Percentiles rank a stretch among this genome's conserved stretches.
phyloP scores from a whole-genome alignment of 2,329 filamentous ascomycete genomes.

The Fusarium graminum region DNA sequence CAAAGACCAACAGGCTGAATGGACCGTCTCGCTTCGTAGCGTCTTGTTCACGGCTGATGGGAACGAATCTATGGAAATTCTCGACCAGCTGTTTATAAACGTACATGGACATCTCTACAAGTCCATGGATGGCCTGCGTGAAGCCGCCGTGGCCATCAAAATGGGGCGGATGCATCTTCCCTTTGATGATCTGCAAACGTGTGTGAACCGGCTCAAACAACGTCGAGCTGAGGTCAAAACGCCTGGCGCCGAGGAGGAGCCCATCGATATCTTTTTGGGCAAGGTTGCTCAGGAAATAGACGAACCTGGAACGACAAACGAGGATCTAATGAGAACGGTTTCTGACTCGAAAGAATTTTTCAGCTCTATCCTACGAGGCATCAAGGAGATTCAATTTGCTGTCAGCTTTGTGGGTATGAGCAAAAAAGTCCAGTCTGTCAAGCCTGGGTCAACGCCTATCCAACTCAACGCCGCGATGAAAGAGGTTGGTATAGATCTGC shows the following conservation, averaged over 20 bases:
- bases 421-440: constrained; percentile 78
- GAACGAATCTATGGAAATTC: constrained; percentile 84
- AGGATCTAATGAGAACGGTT: constrained; percentile 82
- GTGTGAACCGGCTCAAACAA: constrained; percentile 68
- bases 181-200: constrained; percentile 83
- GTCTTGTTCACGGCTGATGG: constrained; percentile 90
- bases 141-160: constrained; percentile 91
- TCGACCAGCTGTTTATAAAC: constrained; percentile 90
- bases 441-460: constrained; percentile 76
- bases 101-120: constrained; percentile 92
- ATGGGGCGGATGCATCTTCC: constrained; percentile 91
- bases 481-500: constrained; percentile 92
- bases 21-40: constrained; percentile 89
- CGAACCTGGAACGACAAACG: constrained; percentile 72
- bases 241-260: constrained; percentile 59
- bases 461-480: constrained; percentile 93
- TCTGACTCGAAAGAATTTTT: constrained; percentile 94
- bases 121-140: constrained; percentile 85
- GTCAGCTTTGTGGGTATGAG: constrained; percentile 91
- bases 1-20: constrained; percentile 82
- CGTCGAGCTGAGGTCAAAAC: constrained; percentile 55
- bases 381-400: constrained; percentile 96
- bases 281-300: constrained; percentile 82
- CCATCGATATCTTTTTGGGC: constrained; percentile 74
- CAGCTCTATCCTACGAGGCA: constrained; percentile 88